These are phyloP conservation scores for Chalciporus sphaerocephalus DNA, from an alignment of 768 basidiomycete genomes.

Conservation along the genomic window DNA sequence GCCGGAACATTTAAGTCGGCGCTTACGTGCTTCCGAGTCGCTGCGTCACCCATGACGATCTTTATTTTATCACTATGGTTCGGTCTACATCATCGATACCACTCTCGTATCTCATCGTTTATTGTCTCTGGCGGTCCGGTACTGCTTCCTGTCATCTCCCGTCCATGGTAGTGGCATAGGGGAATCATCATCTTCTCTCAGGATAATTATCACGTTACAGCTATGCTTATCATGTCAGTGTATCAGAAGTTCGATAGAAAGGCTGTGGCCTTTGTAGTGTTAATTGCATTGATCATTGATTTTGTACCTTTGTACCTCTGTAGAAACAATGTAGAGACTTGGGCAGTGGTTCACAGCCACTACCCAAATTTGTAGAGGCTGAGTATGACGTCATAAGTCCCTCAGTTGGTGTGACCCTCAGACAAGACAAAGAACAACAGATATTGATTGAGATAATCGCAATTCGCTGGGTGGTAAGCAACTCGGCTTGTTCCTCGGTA, in stretches of 20 bases:
- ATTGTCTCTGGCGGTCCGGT: slow-evolving; percentile 5
- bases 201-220: slow-evolving; percentile 11
- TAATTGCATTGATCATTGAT: slow-evolving; percentile 1
- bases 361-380: too few relatives aligned
- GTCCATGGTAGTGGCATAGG: neutral
- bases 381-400: too few relatives aligned
- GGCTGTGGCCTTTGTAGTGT: neutral
- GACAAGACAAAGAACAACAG: too few relatives aligned
- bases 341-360: too few relatives aligned
- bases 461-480: too few relatives aligned
- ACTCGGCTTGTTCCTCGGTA: too few relatives aligned
- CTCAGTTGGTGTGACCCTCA: too few relatives aligned
- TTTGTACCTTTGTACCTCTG: too few relatives aligned
- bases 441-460: too few relatives aligned
- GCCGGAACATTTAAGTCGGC: neutral
- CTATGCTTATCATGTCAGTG: neutral
- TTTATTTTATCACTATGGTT: neutral
- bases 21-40: too few relatives aligned
- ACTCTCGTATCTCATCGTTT: neutral
- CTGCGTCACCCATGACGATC: neutral
- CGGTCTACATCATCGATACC: slow-evolving; percentile 3
- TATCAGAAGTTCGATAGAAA: slow-evolving; percentile 9
- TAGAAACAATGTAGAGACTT: too few relatives aligned
- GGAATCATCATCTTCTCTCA: slow-evolving; percentile 5
- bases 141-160: slow-evolving; percentile 6